These are phyloP conservation scores for Bretziella fagacearum DNA, from an alignment of 2,329 filamentous ascomycete species.

Conservation along the genomic window DNA sequence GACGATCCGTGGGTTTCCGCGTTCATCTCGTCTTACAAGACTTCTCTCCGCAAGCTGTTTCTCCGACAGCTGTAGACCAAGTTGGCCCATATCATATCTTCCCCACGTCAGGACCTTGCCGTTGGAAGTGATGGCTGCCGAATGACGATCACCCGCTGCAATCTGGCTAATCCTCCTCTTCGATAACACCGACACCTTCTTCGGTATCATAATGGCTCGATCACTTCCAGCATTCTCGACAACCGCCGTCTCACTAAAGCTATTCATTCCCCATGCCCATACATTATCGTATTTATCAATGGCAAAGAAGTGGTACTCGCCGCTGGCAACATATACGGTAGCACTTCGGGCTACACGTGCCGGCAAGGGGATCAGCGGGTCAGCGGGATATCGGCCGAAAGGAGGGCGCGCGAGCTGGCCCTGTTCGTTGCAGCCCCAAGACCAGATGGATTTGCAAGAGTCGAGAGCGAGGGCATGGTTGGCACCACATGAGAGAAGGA, in stretches of 20 bases:
- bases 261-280: conserved; percentile 67
- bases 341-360: conserved; percentile 33
- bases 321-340: conserved; percentile 46
- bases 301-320: conserved; percentile 60
- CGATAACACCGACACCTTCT: too few relatives aligned
- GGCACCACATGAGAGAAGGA: conserved; percentile 40
- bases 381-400: conserved; percentile 30
- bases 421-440: conserved; percentile 48
- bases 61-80: too few relatives aligned
- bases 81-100: too few relatives aligned
- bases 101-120: not conserved
- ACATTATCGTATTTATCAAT: conserved; percentile 49
- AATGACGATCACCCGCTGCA: too few relatives aligned
- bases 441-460: conserved; percentile 35
- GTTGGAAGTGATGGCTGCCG: too few relatives aligned
- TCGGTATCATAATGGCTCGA: too few relatives aligned
- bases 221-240: too few relatives aligned
- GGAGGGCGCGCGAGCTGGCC: conserved; percentile 32
- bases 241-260: conserved; percentile 62
- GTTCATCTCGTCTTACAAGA: too few relatives aligned
- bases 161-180: too few relatives aligned
- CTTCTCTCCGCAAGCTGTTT: too few relatives aligned
- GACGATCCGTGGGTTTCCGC: too few relatives aligned
- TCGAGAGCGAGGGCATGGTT: conserved; percentile 51
- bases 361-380: conserved; percentile 33